Base-by-base conservation (phyloP, 805 yeast species). In the Alloascoidea hylecoeti region DNA sequence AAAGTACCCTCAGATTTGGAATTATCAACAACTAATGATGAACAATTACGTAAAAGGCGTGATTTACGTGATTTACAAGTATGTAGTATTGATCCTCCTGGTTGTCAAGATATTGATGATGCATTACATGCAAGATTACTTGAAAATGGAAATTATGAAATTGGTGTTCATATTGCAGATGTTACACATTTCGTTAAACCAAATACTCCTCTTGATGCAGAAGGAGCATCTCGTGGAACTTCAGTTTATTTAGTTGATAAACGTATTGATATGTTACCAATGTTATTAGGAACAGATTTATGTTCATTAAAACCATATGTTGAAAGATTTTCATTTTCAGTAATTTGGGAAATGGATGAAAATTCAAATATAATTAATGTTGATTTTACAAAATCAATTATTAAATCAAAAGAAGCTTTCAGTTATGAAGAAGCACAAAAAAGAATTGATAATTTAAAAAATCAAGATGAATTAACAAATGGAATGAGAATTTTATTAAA, bases 141-240 rank as follows among this genome's bases (percentile, higher is more conserved):
- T 37, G 86, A 95, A 1, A 92, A 92, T 55, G 98, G 98, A 0
- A 84, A 89, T 54, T 86, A 72, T 64, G 95, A 92, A 56, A 95
- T 92, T 40, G 99, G 99, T 52, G 99, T 92, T 18, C 99, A 92
- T 53, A 92, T 92, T 63, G 99, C 99, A 5, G 99, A 92, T 60
- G 99, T 92, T 18, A 84, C 97, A 1, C 95, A 92, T 60, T 92
- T 92, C 52, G 98, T 92, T 35, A 85, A 86, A 57, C 79, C 98
- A 0, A 80, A 78, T 44, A 85, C 96, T 2, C 78, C 97, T 0
- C 66, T 92, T 42, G 98, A 92, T 55, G 79, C 74, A 35, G 99
- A 92, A 60, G 99, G 96, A 58, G 95, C 97, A 0, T 70, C 94
- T 1, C 75, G 99, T 60, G 97, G 96, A 50, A 92, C 98, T 0